phyloP scores from a whole-genome alignment of 176 grass and related monocot species.

The Puya raimondii region DNA sequence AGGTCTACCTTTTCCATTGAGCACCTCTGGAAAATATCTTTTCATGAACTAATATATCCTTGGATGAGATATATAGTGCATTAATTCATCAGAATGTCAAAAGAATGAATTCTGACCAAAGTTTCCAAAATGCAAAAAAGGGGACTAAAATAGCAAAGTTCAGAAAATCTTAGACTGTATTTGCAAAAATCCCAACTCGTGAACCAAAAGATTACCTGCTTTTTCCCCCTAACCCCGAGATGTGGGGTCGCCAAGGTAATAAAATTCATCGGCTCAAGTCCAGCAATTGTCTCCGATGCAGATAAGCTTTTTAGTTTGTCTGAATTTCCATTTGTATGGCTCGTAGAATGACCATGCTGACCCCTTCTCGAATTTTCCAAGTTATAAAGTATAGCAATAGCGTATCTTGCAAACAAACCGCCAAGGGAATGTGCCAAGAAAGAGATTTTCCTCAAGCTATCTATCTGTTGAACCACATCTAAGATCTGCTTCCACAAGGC shows the following conservation, averaged over 20 bases:
- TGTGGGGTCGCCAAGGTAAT: constrained; percentile 92
- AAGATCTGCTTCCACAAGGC: constrained; percentile 42
- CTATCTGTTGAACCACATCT: constrained; percentile 49
- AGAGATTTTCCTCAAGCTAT: constrained; percentile 67
- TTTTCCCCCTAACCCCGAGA: constrained; percentile 90
- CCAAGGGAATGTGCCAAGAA: constrained; percentile 80
- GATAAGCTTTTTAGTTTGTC: constrained; percentile 13
- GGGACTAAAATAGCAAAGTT: neutral
- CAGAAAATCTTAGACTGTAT: neutral
- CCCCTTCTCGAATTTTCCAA: constrained; percentile 16
- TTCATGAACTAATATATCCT: too few relatives aligned
- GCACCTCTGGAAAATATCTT: too few relatives aligned
- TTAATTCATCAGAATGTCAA: too few relatives aligned
- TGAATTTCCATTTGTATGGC: constrained; percentile 7
- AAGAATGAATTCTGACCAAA: too few relatives aligned
- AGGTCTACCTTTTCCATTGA: too few relatives aligned
- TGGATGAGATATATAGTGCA: too few relatives aligned
- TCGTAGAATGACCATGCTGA: neutral
- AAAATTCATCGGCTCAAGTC: constrained; percentile 66
- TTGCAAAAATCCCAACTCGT: too few relatives aligned
- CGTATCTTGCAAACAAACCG: constrained; percentile 85
- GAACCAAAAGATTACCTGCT: constrained; percentile 37
- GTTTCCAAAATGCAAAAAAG: neutral
- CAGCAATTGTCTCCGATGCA: constrained; percentile 43
- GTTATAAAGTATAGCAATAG: constrained; percentile 57